phyloP scores from a whole-genome alignment of 2,329 filamentous ascomycete species.

The Scleromitrula shiraiana region DNA sequence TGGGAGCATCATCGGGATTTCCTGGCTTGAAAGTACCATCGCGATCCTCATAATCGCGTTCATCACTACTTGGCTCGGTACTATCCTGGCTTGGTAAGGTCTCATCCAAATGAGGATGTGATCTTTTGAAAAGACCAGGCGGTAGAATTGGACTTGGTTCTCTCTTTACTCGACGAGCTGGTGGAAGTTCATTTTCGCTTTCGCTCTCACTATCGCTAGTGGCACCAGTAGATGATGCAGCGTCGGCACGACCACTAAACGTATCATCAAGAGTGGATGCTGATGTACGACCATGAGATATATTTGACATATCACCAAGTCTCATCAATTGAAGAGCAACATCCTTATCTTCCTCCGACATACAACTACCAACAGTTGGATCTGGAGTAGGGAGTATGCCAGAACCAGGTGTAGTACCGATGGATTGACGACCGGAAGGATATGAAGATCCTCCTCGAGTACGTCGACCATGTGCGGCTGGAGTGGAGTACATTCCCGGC shows the following conservation, averaged over 20 bases:
- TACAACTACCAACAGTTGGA: slow-evolving; percentile 92
- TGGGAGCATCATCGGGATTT: slow-evolving; percentile 19
- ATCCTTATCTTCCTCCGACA: slow-evolving; percentile 90
- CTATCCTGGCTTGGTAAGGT: slow-evolving; percentile 48
- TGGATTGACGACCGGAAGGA: slow-evolving; percentile 34
- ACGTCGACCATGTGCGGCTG: slow-evolving; percentile 56
- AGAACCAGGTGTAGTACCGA: slow-evolving; percentile 35
- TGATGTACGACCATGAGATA: slow-evolving; percentile 86
- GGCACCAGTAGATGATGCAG: slow-evolving; percentile 74
- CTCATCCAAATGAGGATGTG: slow-evolving; percentile 42
- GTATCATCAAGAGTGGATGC: slow-evolving; percentile 91
- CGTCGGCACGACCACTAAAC: slow-evolving; percentile 82
- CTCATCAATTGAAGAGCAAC: slow-evolving; percentile 96
- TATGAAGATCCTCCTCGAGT: slow-evolving; percentile 57
- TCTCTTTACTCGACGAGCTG: slow-evolving; percentile 50
- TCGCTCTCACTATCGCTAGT: slow-evolving; percentile 71
- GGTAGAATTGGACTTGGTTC: slow-evolving; percentile 44
- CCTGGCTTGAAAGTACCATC: slow-evolving; percentile 30
- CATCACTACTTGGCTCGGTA: slow-evolving; percentile 54
- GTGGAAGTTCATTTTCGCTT: slow-evolving; percentile 54
- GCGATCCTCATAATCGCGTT: slow-evolving; percentile 44
- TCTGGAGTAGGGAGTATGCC: slow-evolving; percentile 85
- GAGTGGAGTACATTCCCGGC: slow-evolving; percentile 54
- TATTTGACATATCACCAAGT: slow-evolving; percentile 86
- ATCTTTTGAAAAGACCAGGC: slow-evolving; percentile 36